Percentiles rank a stretch among this genome's conserved stretches.
Evolutionary conservation across 148 eudicot genomes (phyloP).

Genomic region (Simmondsia chinensis): DNA sequence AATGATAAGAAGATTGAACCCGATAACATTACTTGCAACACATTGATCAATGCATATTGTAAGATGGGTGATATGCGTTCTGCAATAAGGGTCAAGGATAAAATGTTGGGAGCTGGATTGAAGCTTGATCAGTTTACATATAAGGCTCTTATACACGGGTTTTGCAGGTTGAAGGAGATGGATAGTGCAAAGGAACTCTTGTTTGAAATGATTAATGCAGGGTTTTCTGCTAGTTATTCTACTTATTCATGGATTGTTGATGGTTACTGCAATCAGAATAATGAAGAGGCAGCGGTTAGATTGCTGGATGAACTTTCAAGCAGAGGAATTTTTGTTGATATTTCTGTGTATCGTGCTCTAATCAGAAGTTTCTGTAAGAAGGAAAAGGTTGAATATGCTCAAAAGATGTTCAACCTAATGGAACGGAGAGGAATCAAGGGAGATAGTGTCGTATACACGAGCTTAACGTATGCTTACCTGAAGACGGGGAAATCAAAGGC

Average conservation of each 20-base stretch:
- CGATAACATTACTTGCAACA: constrained; percentile 80
- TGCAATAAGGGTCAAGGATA: constrained; percentile 49
- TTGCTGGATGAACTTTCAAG: constrained; percentile 45
- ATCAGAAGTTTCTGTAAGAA: constrained; percentile 70
- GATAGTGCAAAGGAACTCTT: constrained; percentile 56
- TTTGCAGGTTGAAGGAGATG: constrained; percentile 44
- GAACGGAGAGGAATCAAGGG: constrained; percentile 59
- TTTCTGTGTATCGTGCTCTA: constrained; percentile 73
- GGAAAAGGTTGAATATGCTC: constrained; percentile 56
- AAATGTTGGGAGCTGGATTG: constrained; percentile 69
- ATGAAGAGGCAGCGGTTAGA: constrained; percentile 45
- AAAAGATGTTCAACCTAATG: constrained; percentile 43
- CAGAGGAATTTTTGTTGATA: constrained; percentile 46
- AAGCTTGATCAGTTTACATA: constrained; percentile 54
- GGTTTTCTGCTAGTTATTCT: constrained; percentile 61
- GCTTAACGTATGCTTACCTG: constrained; percentile 60
- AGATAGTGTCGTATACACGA: constrained; percentile 60
- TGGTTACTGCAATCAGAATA: constrained; percentile 42
- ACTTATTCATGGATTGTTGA: constrained; percentile 82
- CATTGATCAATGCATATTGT: constrained; percentile 84
- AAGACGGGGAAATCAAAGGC: constrained; percentile 36
- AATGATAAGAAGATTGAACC: constrained; percentile 69
- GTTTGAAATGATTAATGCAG: constrained; percentile 58
- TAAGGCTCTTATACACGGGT: constrained; percentile 82
- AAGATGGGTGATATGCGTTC: constrained; percentile 80